Evolutionary conservation across 2,329 filamentous ascomycete species (phyloP), one percentile per base, ranked within the genome.

Genomic region (Beauveria sp.): DNA sequence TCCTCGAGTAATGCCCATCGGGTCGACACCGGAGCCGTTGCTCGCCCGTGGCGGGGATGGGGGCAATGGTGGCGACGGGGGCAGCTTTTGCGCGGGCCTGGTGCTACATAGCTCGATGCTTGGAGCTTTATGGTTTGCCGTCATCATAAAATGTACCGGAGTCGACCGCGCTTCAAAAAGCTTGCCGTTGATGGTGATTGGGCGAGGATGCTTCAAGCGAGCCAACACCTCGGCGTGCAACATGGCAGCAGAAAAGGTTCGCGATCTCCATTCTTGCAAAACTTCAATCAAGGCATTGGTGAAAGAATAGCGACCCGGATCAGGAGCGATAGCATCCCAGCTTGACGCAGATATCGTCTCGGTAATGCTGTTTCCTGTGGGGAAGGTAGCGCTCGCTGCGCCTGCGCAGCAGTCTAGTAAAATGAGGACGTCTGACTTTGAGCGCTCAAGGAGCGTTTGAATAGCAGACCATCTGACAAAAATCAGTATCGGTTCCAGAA

Each of bases 141-240:
- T 85, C 82, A 85, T 85, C 80, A 85, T 85, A 66, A 85, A 85
- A 66, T 86, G 83, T 5, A 85, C 81, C 0, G 83, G 83, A 0
- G 83, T 85, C 2, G 82, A 83, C 45, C 83, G 78, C 42, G 81
- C 80, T 67, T 85, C 83, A 52, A 83, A 83, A 20, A 80, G 77
- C 69, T 80, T 82, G 58, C 83, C 83, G 65, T 85, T 83, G 66
- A 82, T 79, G 62, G 80, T 77, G 65, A 84, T 80, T 22, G 82
- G 83, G 8, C 83, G 75, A 5, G 83, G 83, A 64, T 85, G 83
- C 66, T 85, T 86, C 1, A 86, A 69, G 3, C 83, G 80, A n/a
- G 83, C 83, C 18, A 86, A 74, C 9, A 85, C 76, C 66, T 86
- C 83, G 22, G 83, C 83, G 65, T 86, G 83, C 6, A 86, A 74